A percentile compares a stretch with the other conserved stretches of the same genome.
phyloP scores from a whole-genome alignment of 2,329 filamentous ascomycete species.

The Capronia epimyces region DNA sequence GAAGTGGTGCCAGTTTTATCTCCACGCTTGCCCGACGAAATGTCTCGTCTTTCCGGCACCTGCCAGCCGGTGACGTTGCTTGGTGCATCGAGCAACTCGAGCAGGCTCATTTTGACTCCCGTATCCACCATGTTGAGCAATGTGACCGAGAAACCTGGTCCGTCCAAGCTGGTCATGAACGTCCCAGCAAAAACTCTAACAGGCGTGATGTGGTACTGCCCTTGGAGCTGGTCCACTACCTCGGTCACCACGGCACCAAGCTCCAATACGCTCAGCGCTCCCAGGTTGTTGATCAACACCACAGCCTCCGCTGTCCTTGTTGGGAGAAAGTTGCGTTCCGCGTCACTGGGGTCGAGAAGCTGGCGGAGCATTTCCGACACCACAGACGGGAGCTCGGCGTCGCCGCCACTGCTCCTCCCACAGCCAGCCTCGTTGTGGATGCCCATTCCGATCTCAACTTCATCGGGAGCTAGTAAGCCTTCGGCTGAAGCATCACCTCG shows the following conservation, averaged over 20 bases:
- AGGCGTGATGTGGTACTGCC: conserved; percentile 42
- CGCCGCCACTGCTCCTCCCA: not conserved
- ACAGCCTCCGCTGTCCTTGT: conserved; percentile 46
- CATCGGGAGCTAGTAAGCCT: conserved; percentile 41
- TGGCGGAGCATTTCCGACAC: conserved; percentile 40
- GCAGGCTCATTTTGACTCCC: conserved; percentile 40
- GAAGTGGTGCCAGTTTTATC: not conserved
- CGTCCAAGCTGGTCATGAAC: conserved; percentile 10
- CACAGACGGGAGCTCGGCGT: not conserved
- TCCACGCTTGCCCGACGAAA: not conserved
- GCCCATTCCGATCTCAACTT: conserved; percentile 60
- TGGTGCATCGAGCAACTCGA: conserved; percentile 65
- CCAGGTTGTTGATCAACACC: conserved; percentile 56
- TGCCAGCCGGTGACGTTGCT: conserved; percentile 43
- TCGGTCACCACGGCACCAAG: conserved; percentile 46
- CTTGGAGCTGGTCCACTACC: not conserved
- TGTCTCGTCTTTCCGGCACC: not conserved
- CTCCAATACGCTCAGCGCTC: conserved; percentile 55
- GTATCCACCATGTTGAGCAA: conserved; percentile 1
- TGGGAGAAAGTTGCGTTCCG: conserved; percentile 5
- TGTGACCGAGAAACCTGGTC: conserved; percentile 8
- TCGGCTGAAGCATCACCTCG: not conserved
- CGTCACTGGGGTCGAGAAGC: conserved; percentile 34
- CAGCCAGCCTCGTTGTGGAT: conserved; percentile 60
- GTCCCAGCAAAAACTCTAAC: conserved; percentile 34